Evolutionary conservation across 139 green algal species (phyloP).

Genomic region (Eudorina sp.): DNA sequence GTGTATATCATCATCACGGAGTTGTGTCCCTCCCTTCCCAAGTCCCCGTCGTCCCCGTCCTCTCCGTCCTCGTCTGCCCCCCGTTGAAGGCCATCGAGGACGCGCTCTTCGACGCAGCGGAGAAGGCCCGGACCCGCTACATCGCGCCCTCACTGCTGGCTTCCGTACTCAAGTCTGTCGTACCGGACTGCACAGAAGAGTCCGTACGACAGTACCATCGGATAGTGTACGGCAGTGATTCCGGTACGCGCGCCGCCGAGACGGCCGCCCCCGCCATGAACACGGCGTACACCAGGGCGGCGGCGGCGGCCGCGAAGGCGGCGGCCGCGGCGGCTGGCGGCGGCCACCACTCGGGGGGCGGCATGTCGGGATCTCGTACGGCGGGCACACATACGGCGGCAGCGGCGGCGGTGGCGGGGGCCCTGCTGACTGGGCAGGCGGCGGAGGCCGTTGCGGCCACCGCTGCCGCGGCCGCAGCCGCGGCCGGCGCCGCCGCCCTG

Average conservation of each 20-base stretch:
- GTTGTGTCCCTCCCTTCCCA: too few species aligned
- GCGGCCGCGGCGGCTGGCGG: neutral
- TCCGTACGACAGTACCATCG: slow-evolving; percentile 35
- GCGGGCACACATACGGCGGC: too few species aligned
- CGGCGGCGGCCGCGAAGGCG: neutral
- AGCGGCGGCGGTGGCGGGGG: neutral
- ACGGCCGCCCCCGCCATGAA: slow-evolving; percentile 1
- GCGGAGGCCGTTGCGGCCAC: too few species aligned
- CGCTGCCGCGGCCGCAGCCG: too few species aligned
- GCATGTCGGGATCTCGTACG: neutral
- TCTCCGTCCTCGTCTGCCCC: too few species aligned
- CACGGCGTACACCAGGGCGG: neutral
- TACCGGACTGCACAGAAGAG: slow-evolving; percentile 25
- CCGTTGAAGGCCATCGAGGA: slow-evolving; percentile 37
- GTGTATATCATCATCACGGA: too few species aligned
- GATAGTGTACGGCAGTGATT: slow-evolving; percentile 27
- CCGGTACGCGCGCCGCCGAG: neutral
- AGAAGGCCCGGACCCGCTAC: neutral
- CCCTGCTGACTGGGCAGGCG: too few species aligned
- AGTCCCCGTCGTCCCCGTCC: too few species aligned
- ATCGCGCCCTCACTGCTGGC: slow-evolving; percentile 20
- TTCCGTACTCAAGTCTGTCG: neutral
- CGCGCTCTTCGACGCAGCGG: slow-evolving; percentile 17
- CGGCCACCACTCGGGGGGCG: neutral
- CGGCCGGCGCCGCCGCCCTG: too few species aligned